A percentile compares a stretch with the other conserved stretches of the same genome.
These are phyloP conservation scores for Trypanosoma platydactyli DNA, from an alignment of 208 protist species.

Conservation along the genomic window DNA sequence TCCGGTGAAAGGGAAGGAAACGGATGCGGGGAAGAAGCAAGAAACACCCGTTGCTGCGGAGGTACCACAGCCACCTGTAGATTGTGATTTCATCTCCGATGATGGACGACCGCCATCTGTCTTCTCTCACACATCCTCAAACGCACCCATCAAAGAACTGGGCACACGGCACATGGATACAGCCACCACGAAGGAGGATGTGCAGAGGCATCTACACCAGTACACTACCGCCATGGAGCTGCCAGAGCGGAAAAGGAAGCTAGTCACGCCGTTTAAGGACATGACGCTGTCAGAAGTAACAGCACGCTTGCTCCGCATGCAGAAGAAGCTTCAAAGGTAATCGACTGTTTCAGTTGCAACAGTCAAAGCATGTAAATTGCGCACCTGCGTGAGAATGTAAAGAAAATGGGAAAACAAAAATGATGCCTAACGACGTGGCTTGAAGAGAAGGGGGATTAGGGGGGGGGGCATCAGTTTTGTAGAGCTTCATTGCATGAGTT, in stretches of 20 bases:
- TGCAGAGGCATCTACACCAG: conserved; percentile 42
- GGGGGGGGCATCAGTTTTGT: background rate
- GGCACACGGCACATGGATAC: conserved; percentile 62
- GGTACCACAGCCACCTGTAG: background rate
- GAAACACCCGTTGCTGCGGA: background rate
- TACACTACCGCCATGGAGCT: conserved; percentile 48
- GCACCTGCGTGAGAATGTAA: background rate
- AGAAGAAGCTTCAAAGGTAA: conserved; percentile 23
- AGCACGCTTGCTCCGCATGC: conserved; percentile 48
- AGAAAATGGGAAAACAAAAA: background rate
- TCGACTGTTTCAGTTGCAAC: background rate
- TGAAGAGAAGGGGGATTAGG: background rate
- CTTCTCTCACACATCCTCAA: conserved; percentile 79
- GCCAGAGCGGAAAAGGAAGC: conserved; percentile 11
- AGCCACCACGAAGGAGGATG: conserved; percentile 50
- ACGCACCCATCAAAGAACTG: conserved; percentile 62
- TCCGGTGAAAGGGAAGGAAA: background rate
- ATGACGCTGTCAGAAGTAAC: conserved; percentile 61
- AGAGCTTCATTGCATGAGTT: background rate
- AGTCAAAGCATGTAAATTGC: background rate
- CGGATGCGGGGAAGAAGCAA: conserved; percentile 2
- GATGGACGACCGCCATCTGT: conserved; percentile 44
- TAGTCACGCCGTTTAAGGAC: conserved; percentile 20
- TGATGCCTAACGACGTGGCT: background rate
- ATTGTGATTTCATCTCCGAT: conserved; percentile 9